Conservation (phyloP, 2,329 filamentous ascomycete genomes). For the Diaporthe eres region DNA sequence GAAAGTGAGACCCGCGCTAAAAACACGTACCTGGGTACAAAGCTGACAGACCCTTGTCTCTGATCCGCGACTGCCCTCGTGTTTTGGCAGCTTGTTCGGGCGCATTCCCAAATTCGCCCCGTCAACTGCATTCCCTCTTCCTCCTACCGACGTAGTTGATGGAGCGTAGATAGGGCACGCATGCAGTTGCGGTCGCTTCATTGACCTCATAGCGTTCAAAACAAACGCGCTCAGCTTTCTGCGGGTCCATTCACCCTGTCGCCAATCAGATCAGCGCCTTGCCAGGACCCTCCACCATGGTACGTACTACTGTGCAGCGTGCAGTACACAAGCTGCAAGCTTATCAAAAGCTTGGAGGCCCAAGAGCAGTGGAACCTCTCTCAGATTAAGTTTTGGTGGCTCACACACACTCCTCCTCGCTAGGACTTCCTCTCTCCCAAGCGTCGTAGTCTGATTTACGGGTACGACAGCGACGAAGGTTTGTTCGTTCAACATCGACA, state of each 20-base stretch:
- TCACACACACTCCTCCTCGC: constrained; percentile 28
- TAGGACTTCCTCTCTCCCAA: constrained; percentile 36
- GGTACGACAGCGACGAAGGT: constrained; percentile 43
- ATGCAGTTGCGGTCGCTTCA: constrained; percentile 22
- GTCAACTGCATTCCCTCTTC: constrained; percentile 22
- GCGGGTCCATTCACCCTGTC: constrained; percentile 35
- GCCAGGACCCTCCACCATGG: constrained; percentile 38
- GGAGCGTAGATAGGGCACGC: constrained; percentile 10
- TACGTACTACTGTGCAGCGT: constrained; percentile 32
- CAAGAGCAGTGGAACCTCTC: constrained; percentile 26
- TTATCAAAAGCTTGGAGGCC: constrained; percentile 35
- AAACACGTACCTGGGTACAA: constrained; percentile 19
- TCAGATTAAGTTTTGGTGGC: constrained; percentile 28
- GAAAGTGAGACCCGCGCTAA: constrained; percentile 9
- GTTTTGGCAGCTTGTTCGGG: constrained; percentile 7
- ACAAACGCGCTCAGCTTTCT: constrained; percentile 32
- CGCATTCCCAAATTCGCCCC: constrained; percentile 23
- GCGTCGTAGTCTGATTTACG: constrained; percentile 42
- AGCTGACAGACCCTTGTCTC: constrained; percentile 26
- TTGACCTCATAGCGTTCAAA: constrained; percentile 34
- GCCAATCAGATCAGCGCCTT: constrained; percentile 40
- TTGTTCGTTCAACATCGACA: constrained; percentile 23
- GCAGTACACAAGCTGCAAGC: constrained; percentile 31
- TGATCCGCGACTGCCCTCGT: constrained; percentile 6
- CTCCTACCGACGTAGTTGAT: not conserved